Evolutionary conservation across 495 filamentous ascomycete species (phyloP), one percentile per base, ranked within the genome.

Genomic region (Penicillium lividum): DNA sequence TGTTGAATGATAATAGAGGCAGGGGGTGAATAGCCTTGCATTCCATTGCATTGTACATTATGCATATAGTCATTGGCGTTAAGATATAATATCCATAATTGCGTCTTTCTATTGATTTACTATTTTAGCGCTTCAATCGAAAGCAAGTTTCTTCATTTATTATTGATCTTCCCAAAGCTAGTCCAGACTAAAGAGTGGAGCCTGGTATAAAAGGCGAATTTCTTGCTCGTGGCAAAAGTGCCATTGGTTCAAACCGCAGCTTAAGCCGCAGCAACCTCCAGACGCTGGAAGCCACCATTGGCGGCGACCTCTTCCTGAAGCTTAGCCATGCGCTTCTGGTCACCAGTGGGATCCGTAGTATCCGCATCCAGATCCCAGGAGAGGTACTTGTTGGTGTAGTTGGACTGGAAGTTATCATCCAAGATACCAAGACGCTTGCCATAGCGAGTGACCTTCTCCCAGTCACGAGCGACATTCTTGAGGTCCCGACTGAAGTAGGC

Each of bases 401-500:
- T 89, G 10, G 85, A 77, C 66, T 74, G 68, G 70, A 88, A 89
- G 62, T 58, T 61, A 40, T 70, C 73, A 49, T 81, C 75, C 16
- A 89, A 71, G 45, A 89, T 81, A 5, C 79, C 84, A 13, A 89
- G 75, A 13, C 85, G 76, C 75, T 88, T 88, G 38, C 85, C 85
- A 56, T 89, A 89, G 58, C 74, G 76, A 44, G 86, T 89, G 29
- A 89, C 86, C 78, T 89, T 89, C 51, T 74, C 68, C 85, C 84
- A 89, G 75, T 89, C 86, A 56, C 85, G 82, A 51, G 67, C 60
- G 22, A 89, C 85, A 65, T 89, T 89, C 84, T 89, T 86, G 58
- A 89, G 62, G 60, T 89, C 86, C 51, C 79, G 78, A 51, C 83
- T 86, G 73, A 88, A 87, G 77, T 89, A 89, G 7, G 85, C 86